Conservation (phyloP, 1,284 basidiomycete genomes). For the Neotropicomus parvogracilis region DNA sequence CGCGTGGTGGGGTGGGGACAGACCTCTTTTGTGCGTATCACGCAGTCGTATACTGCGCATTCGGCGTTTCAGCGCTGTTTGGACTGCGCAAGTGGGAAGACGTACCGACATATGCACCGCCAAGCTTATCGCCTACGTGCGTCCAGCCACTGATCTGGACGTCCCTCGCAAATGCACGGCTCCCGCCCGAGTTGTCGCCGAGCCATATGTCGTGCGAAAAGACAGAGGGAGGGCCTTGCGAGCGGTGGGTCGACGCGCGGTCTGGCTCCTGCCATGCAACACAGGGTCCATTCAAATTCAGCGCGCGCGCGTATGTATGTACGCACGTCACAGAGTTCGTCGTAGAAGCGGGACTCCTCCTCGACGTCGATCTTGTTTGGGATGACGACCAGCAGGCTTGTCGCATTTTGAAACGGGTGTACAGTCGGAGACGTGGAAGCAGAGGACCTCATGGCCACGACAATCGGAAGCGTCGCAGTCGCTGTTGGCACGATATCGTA, state of each 20-base stretch:
- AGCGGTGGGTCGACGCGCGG: conserved; percentile 21
- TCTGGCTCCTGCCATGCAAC: conserved; percentile 22
- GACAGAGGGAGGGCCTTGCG: conserved; percentile 49
- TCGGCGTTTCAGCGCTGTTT: no score
- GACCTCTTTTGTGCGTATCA: conserved; percentile 59
- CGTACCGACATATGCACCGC: conserved; percentile 62
- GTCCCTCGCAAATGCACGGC: conserved; percentile 53
- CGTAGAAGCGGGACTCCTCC: conserved; percentile 47
- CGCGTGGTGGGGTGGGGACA: not conserved
- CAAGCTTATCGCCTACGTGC: conserved; percentile 57
- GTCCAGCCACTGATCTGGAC: conserved; percentile 67
- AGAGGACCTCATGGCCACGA: no score
- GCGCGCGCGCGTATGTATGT: no score
- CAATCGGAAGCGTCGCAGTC: no score
- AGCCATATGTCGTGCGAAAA: conserved; percentile 63
- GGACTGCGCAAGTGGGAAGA: conserved; percentile 37
- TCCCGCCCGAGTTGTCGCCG: conserved; percentile 53
- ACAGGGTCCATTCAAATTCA: no score
- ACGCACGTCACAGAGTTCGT: conserved; percentile 43
- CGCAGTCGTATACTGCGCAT: conserved; percentile 59
- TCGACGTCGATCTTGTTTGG: conserved; percentile 43
- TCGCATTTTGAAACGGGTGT: conserved; percentile 26
- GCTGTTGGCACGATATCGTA: no score
- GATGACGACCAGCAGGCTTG: conserved; percentile 26
- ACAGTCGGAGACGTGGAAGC: conserved; percentile 1